Conservation (phyloP, 2,329 filamentous ascomycete genomes). For the Phialocephala subalpina region DNA sequence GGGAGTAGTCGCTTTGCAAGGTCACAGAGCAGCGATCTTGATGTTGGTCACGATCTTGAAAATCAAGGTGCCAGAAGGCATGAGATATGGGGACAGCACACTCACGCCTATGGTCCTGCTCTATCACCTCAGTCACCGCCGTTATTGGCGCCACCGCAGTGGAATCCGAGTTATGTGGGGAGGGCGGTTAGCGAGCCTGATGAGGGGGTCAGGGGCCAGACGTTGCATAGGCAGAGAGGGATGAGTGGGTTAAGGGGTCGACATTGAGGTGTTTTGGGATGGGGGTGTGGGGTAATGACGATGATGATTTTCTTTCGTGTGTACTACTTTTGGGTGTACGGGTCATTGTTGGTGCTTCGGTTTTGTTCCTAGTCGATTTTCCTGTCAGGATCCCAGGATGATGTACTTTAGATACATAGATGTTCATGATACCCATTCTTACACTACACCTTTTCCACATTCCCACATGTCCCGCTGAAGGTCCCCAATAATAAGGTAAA, state of each 20-base stretch:
- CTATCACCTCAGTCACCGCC: not conserved
- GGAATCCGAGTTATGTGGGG: not conserved
- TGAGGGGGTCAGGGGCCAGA: not conserved
- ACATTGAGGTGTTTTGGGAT: not conserved
- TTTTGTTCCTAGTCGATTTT: too few relatives aligned
- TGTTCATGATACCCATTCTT: too few relatives aligned
- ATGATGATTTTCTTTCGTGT: not conserved
- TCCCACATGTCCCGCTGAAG: too few relatives aligned
- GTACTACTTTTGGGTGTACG: too few relatives aligned
- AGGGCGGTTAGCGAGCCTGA: not conserved
- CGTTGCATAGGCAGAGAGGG: not conserved
- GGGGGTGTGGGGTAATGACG: not conserved
- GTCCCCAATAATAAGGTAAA: too few relatives aligned
- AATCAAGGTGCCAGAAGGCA: not conserved
- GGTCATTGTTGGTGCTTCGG: too few relatives aligned
- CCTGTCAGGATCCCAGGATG: too few relatives aligned
- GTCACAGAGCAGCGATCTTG: not conserved
- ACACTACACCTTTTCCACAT: too few relatives aligned
- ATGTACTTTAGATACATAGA: too few relatives aligned
- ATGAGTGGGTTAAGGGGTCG: not conserved
- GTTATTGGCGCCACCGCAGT: not conserved
- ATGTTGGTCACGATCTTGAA: not conserved
- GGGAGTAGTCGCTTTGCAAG: not conserved
- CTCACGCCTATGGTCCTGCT: not conserved
- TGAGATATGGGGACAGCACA: not conserved